phyloP scores from a whole-genome alignment of 768 basidiomycete genomes.

The Suillus luteus region DNA sequence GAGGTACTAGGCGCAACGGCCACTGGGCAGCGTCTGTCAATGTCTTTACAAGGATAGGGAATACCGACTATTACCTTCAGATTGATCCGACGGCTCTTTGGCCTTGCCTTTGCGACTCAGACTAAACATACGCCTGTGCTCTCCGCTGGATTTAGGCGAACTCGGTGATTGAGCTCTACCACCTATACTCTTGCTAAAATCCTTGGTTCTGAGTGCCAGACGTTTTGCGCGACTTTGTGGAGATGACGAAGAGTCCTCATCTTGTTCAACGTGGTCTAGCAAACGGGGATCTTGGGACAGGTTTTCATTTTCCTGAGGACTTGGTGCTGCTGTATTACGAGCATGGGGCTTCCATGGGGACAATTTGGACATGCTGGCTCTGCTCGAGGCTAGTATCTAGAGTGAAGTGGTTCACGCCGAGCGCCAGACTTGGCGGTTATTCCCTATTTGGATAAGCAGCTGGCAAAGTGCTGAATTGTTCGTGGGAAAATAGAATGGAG shows the following conservation, averaged over 20 bases:
- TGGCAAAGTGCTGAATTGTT: slow-evolving; percentile 14
- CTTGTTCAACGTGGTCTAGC: slow-evolving; percentile 32
- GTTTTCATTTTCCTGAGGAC: slow-evolving; percentile 32
- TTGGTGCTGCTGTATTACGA: slow-evolving; percentile 20
- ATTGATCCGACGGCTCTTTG: slow-evolving; percentile 39
- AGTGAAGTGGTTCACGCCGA: background rate
- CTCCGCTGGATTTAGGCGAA: slow-evolving; percentile 34
- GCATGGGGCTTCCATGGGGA: slow-evolving; percentile 25
- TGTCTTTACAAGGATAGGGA: background rate
- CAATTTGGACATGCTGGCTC: slow-evolving; percentile 27
- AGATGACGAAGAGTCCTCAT: slow-evolving; percentile 29
- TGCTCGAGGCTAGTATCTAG: background rate
- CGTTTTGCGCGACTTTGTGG: slow-evolving; percentile 53
- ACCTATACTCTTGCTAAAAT: slow-evolving; percentile 61
- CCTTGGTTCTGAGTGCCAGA: slow-evolving; percentile 58
- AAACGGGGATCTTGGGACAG: slow-evolving; percentile 30
- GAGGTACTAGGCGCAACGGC: slow-evolving; percentile 20
- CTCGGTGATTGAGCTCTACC: slow-evolving; percentile 37
- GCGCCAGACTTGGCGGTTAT: slow-evolving; percentile 16
- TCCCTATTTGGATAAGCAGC: slow-evolving; percentile 31
- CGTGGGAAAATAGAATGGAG: slow-evolving; percentile 14
- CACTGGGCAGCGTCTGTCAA: background rate
- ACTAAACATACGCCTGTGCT: slow-evolving; percentile 56
- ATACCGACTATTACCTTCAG: slow-evolving; percentile 25
- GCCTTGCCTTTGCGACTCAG: slow-evolving; percentile 53